A percentile compares a stretch with the other conserved stretches of the same genome.
Conservation (phyloP, 768 basidiomycete genomes). For the Suillus discolor region DNA sequence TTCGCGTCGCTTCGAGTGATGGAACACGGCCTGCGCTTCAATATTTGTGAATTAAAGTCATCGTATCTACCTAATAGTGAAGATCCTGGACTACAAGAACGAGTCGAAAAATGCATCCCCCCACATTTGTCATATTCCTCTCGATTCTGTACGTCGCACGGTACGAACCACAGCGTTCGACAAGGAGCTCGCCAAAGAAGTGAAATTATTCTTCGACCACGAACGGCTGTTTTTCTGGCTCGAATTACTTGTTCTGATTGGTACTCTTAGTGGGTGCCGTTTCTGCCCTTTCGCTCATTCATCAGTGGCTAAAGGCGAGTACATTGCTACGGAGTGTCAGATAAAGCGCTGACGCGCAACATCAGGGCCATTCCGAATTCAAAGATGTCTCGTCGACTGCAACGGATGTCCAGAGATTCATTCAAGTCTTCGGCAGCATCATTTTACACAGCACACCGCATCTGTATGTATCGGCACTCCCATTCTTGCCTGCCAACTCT, state of each 20-base stretch:
- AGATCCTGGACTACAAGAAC: slow-evolving; percentile 8
- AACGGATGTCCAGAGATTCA: slow-evolving; percentile 15
- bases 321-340: neutral
- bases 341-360: neutral
- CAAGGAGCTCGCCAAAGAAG: neutral
- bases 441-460: slow-evolving; percentile 24
- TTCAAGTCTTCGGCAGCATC: slow-evolving; percentile 12
- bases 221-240: neutral
- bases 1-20: slow-evolving; percentile 28
- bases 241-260: neutral
- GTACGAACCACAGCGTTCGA: neutral
- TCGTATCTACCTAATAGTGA: slow-evolving; percentile 33
- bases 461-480: slow-evolving; percentile 26
- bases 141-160: slow-evolving; percentile 16
- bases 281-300: neutral
- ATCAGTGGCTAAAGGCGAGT: neutral
- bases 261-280: neutral
- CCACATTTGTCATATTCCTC: slow-evolving; percentile 12
- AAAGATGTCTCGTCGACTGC: neutral
- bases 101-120: slow-evolving; percentile 6
- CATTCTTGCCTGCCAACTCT: slow-evolving; percentile 16
- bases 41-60: slow-evolving; percentile 35
- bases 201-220: neutral
- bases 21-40: slow-evolving; percentile 35
- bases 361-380: neutral